Base-by-base conservation (phyloP, 169 alveolate genomes). In the Plasmodium gonderi region DNA sequence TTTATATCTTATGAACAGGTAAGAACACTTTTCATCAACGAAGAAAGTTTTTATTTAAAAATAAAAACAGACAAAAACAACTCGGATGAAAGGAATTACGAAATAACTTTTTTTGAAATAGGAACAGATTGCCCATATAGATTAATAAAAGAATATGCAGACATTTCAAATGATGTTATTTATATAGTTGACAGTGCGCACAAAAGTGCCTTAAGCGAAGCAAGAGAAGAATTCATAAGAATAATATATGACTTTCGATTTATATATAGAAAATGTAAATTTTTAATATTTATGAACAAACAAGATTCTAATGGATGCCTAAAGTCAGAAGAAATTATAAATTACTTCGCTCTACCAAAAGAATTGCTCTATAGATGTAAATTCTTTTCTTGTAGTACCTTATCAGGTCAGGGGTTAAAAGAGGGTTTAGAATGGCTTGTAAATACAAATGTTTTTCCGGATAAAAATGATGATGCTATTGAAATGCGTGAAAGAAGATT, bases 261-360 rank as follows among this genome's bases (percentile, higher is more conserved):
- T 89, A 54, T 89, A 38, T 89, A 89, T 78, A 76, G 90, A 89
- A 89, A 76, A 89, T 89, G 94, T 89, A 89, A 89, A 89, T 89
- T 89, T 69, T 33, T 89, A 64, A 89, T 89, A 72, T 78, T 89
- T 89, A 20, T 89, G 76, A 89, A 89, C 44, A 89, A 89, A 29
- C 94, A 89, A 89, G 94, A 89, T 78, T 77, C 94, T 1, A 77
- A 77, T 64, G 94, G 94, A 23, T 89, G 94, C 11, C 20, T 89
- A 47, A 17, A 31, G 47, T 65, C 90, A 0, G 82, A 89, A 31
- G 94, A 89, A 77, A 89, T 89, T n/a, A 89, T 89, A 29, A 89
- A 64, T 26, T 89, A 77, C 51, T 89, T 89, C 36, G 79, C 94
- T 36, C 72, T 89, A 64, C 94, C 94, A 65, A 78, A 89, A 31